These are phyloP conservation scores for Phytopythium montanum DNA, from an alignment of 352 stramenopile genomes.

Conservation along the genomic window DNA sequence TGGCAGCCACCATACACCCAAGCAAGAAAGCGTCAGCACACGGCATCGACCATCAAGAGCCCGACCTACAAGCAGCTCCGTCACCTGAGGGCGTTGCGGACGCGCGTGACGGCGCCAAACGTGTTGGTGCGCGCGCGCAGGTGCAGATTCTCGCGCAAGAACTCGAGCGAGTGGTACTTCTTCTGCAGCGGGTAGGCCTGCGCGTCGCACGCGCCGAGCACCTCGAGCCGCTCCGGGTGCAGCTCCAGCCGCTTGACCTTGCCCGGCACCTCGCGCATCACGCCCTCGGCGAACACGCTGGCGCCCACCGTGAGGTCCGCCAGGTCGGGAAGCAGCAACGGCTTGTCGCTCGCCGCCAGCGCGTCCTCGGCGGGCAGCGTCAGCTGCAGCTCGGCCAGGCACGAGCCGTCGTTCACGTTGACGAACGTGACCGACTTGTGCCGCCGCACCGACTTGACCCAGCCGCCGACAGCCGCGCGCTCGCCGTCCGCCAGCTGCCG, in stretches of 20 bases:
- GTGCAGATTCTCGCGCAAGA: slow-evolving; percentile 96
- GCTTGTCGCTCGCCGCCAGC: slow-evolving; percentile 20
- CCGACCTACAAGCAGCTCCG: too few relatives aligned
- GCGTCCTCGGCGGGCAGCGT: slow-evolving; percentile 60
- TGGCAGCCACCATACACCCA: neutral
- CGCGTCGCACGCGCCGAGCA: slow-evolving; percentile 91
- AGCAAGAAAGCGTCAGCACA: neutral
- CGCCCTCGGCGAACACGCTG: slow-evolving; percentile 89
- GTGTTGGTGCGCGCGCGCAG: slow-evolving; percentile 96
- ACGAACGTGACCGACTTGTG: slow-evolving; percentile 98
- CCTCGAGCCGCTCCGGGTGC: slow-evolving; percentile 67
- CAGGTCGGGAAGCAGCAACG: slow-evolving; percentile 49
- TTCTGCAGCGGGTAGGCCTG: slow-evolving; percentile 97
- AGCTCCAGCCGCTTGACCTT: slow-evolving; percentile 93
- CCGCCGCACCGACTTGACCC: slow-evolving; percentile 95
- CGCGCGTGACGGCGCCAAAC: slow-evolving; percentile 92
- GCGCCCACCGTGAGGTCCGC: slow-evolving; percentile 91
- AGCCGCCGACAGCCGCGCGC: slow-evolving; percentile 72
- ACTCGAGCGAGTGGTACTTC: slow-evolving; percentile 98
- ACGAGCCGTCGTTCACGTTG: slow-evolving; percentile 95
- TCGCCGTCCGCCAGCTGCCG: slow-evolving; percentile 30
- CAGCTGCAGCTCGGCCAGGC: slow-evolving; percentile 91
- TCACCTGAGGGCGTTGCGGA: slow-evolving; percentile 92
- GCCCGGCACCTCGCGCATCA: slow-evolving; percentile 86
- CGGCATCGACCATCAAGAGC: neutral